These are phyloP conservation scores for Candida hispaniensis DNA, from an alignment of 805 yeast genomes.

Conservation along the genomic window DNA sequence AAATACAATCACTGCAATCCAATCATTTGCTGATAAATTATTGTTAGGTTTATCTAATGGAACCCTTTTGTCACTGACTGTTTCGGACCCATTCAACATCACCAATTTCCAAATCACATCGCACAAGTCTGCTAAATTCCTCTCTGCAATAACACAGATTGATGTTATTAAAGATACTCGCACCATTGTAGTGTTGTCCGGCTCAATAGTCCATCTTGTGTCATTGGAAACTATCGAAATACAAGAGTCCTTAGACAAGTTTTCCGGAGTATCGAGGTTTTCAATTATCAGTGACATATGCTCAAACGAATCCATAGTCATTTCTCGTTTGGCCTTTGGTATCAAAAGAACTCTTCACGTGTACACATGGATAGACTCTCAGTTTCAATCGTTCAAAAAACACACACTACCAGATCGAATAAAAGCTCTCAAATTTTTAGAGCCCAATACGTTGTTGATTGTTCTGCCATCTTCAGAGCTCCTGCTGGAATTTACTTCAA, in stretches of 20 bases:
- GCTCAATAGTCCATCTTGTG: conserved; percentile 27
- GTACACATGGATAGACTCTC: conserved; percentile 27
- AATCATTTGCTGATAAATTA: conserved; percentile 23
- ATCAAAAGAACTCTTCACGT: conserved; percentile 20
- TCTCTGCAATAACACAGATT: conserved; percentile 27
- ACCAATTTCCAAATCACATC: conserved; percentile 18
- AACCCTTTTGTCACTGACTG: conserved; percentile 21
- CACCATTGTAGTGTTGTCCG: conserved; percentile 28
- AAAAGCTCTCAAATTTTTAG: conserved; percentile 21
- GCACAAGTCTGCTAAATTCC: conserved; percentile 20
- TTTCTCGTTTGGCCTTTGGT: conserved; percentile 26
- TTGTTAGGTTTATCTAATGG: conserved; percentile 27
- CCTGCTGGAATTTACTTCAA: conserved; percentile 15
- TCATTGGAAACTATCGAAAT: conserved; percentile 27
- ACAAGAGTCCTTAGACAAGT: conserved; percentile 28
- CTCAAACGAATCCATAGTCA: conserved; percentile 16
- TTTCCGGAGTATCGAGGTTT: conserved; percentile 29
- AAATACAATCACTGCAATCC: conserved; percentile 18
- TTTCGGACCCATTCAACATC: conserved; percentile 21
- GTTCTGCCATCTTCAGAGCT: conserved; percentile 24
- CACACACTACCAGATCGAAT: conserved; percentile 26
- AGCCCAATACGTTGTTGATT: conserved; percentile 20
- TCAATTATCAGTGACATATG: conserved; percentile 19
- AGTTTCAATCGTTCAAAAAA: conserved; percentile 25
- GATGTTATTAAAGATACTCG: conserved; percentile 29